phyloP scores from a whole-genome alignment of 202 grass and related monocot genomes.

The Musa balbisiana region DNA sequence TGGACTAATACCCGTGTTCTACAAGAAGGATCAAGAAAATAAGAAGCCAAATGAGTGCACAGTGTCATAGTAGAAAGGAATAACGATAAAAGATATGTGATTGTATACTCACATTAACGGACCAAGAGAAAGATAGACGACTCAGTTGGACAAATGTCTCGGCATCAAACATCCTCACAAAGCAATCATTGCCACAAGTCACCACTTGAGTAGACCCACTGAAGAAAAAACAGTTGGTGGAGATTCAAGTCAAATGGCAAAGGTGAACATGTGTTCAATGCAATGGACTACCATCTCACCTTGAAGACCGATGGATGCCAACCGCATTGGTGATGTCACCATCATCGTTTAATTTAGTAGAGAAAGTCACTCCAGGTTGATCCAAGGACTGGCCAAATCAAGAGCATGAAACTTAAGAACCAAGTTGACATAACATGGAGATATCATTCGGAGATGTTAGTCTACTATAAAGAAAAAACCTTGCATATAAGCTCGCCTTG shows the following conservation, averaged over 20 bases:
- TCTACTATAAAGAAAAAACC: slow-evolving; percentile 20
- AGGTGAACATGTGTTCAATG: background rate
- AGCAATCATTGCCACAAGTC: slow-evolving; percentile 48
- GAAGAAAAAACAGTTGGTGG: background rate
- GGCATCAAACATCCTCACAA: slow-evolving; percentile 37
- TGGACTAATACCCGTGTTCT: slow-evolving; percentile 49
- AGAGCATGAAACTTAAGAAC: background rate
- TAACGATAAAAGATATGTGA: too few species aligned
- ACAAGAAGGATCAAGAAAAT: background rate
- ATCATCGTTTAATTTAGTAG: slow-evolving; percentile 46
- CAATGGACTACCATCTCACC: slow-evolving; percentile 26
- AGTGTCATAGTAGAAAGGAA: too few species aligned
- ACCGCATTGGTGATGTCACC: slow-evolving; percentile 75
- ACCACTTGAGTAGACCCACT: slow-evolving; percentile 51
- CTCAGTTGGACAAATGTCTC: slow-evolving; percentile 35
- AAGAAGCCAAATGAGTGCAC: background rate
- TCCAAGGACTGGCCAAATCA: slow-evolving; percentile 39
- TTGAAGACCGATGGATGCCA: slow-evolving; percentile 42
- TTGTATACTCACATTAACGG: slow-evolving; percentile 56
- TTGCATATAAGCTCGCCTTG: slow-evolving; percentile 74
- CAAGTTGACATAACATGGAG: background rate
- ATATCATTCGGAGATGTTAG: background rate
- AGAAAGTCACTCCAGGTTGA: slow-evolving; percentile 49
- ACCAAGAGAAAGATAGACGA: slow-evolving; percentile 38
- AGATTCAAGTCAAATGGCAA: background rate